Base-by-base conservation (phyloP, 1,284 basidiomycete genomes). In the Anthracocystis panici-leucophaei region DNA sequence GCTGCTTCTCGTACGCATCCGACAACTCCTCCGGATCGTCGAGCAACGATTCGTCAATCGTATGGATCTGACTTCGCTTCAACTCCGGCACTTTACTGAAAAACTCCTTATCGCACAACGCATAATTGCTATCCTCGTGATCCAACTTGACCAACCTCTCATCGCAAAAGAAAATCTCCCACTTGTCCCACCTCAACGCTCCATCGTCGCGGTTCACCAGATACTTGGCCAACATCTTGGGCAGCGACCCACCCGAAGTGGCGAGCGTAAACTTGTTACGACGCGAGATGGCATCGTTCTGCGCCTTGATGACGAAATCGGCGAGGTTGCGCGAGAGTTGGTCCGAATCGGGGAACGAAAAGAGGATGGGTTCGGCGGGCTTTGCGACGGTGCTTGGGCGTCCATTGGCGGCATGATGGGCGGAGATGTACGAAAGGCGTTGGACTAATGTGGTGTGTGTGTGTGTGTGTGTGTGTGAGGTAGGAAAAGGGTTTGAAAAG, bases 131-230 rank as follows among this genome's bases (percentile, higher is more conserved):
- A 85, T 98, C 95, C 58, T 91, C 89, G 84, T 97, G 89, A 87
- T 95, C 91, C 81, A 98, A 91, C 0, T 95, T 94, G 14, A 99
- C 97, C 62, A 92, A 91, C 60, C 97, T 93, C 88, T 99, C 97
- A 86, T 99, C 97, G 57, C 92, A 94, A 86, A 98, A 99, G 88
- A 93, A 99, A 81, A 99, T 91, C 81, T 98, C 94, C 95, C 95
- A 99, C 86, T 94, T 93, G 85, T 95, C 91, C 95, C 97, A 99
- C 85, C 92, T 93, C 16, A 95, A 90, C 49, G 80, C 82, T 54
- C 89, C 89, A 45, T 91, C 88, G 21, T 63, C 65, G 77, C 92
- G 89, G 61, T 87, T 88, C 69, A 95, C 89, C 75, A 98, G 78
- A 90, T 54, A 89, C 90, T 75, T 86, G 87, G 85, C 86, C 73